Conservation (phyloP, 306 rosid genomes). For the Vicia villosa region DNA sequence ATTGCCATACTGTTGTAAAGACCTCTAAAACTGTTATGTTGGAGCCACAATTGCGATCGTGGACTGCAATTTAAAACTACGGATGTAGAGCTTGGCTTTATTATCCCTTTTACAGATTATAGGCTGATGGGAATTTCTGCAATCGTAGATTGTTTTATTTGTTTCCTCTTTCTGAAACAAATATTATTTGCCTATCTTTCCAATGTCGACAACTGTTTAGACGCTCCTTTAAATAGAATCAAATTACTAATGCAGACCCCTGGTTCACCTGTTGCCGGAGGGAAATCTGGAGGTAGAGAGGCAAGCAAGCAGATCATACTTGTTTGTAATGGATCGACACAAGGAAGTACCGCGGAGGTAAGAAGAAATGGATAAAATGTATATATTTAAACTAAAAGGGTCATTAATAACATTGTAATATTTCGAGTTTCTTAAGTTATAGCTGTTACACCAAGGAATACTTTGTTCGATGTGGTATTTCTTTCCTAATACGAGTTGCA, state of each 20-base stretch:
- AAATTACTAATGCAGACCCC: conserved; percentile 76
- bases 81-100: conserved; percentile 10
- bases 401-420: not conserved
- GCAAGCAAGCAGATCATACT: conserved; percentile 64
- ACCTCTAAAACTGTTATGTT: not conserved
- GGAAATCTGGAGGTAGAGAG: conserved; percentile 81
- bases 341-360: conserved; percentile 63
- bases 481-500: conserved; percentile 5
- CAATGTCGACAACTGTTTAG: conserved; percentile 27
- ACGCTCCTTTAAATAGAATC: conserved; percentile 43
- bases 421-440: conserved; percentile 19
- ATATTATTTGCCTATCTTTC: not conserved
- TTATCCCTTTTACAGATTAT: conserved; percentile 13
- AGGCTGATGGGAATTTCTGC: conserved; percentile 9
- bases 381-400: too few relatives aligned
- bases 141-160: conserved; percentile 22
- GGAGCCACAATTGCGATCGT: not conserved
- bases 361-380: conserved; percentile 18
- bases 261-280: conserved; percentile 80
- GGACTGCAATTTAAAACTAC: not conserved
- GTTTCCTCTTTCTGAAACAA: conserved; percentile 14
- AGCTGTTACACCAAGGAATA: conserved; percentile 6
- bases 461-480: not conserved
- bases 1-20: not conserved
- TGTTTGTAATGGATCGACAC: conserved; percentile 77